phyloP scores from a whole-genome alignment of 345 rosid species.

The Dovyalis caffra region DNA sequence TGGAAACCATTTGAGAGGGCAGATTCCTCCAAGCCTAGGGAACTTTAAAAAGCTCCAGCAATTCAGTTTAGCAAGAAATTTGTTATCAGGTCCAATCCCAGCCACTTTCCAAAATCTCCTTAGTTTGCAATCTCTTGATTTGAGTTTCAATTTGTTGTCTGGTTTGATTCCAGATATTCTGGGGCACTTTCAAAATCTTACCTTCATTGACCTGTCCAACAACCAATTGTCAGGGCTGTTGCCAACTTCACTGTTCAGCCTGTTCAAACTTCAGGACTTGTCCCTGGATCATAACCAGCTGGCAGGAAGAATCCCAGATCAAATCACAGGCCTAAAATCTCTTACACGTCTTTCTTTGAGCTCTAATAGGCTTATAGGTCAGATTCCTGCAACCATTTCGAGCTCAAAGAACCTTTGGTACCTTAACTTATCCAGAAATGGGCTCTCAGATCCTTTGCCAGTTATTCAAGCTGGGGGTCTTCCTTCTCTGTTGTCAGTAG shows the following conservation, averaged over 20 bases:
- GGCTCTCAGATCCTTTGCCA: slow-evolving; percentile 66
- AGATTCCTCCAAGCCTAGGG: slow-evolving; percentile 65
- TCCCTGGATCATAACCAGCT: slow-evolving; percentile 65
- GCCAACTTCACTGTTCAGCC: slow-evolving; percentile 57
- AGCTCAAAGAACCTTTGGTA: slow-evolving; percentile 72
- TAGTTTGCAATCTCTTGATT: slow-evolving; percentile 63
- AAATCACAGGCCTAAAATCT: slow-evolving; percentile 59
- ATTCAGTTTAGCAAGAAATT: slow-evolving; percentile 57
- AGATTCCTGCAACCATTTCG: slow-evolving; percentile 63
- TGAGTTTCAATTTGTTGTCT: slow-evolving; percentile 68
- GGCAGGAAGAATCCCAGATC: slow-evolving; percentile 61
- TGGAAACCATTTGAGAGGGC: slow-evolving; percentile 67
- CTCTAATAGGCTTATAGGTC: slow-evolving; percentile 62
- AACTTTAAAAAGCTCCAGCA: slow-evolving; percentile 42
- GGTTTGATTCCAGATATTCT: slow-evolving; percentile 60
- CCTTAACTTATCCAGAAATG: slow-evolving; percentile 83
- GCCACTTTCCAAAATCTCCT: slow-evolving; percentile 44
- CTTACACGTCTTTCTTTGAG: slow-evolving; percentile 65
- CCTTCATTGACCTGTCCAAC: slow-evolving; percentile 59
- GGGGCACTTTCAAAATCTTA: slow-evolving; percentile 49
- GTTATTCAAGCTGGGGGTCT: slow-evolving; percentile 43
- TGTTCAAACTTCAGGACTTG: slow-evolving; percentile 53
- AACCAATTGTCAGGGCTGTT: slow-evolving; percentile 61
- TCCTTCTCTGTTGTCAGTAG: slow-evolving; percentile 71
- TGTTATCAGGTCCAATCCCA: slow-evolving; percentile 69